Conservation (phyloP, 805 yeast species). For the Blastobotrys attinorum region DNA sequence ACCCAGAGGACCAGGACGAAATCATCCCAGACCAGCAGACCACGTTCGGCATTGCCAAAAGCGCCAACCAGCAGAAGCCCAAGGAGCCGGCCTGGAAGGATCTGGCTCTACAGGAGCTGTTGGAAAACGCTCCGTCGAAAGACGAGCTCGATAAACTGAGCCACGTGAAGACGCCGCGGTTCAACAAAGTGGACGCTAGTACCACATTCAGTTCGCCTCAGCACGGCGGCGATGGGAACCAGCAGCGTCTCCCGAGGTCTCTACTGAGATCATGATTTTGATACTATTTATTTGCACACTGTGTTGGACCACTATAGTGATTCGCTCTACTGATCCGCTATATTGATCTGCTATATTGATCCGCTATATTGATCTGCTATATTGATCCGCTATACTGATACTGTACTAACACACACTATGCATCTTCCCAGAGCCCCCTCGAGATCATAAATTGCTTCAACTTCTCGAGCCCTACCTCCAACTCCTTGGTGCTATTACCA, state of each 20-base stretch:
- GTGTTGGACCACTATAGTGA: no score
- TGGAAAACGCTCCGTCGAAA: constrained; percentile 3
- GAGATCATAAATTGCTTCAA: constrained; percentile 10
- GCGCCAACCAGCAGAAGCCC: constrained; percentile 6
- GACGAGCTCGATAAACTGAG: not conserved
- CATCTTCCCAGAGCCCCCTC: not conserved
- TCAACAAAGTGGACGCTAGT: not conserved
- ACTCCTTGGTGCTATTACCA: constrained; percentile 34
- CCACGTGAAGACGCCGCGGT: not conserved
- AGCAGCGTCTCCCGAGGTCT: no score
- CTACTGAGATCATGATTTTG: no score
- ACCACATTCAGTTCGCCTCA: not conserved
- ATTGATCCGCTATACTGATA: no score
- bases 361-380: no score
- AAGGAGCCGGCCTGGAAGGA: constrained; percentile 18
- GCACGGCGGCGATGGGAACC: not conserved
- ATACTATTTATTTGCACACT: no score
- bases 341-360: no score
- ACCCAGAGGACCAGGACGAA: constrained; percentile 23
- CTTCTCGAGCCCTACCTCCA: constrained; percentile 30
- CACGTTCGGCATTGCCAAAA: constrained; percentile 14
- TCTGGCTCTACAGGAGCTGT: constrained; percentile 15
- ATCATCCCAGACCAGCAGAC: constrained; percentile 18
- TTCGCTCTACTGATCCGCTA: no score
- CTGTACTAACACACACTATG: no score